Percentiles rank a stretch among this genome's conserved stretches.
Evolutionary conservation across 495 filamentous ascomycete species (phyloP).

Genomic region (Emericellopsis terricola): DNA sequence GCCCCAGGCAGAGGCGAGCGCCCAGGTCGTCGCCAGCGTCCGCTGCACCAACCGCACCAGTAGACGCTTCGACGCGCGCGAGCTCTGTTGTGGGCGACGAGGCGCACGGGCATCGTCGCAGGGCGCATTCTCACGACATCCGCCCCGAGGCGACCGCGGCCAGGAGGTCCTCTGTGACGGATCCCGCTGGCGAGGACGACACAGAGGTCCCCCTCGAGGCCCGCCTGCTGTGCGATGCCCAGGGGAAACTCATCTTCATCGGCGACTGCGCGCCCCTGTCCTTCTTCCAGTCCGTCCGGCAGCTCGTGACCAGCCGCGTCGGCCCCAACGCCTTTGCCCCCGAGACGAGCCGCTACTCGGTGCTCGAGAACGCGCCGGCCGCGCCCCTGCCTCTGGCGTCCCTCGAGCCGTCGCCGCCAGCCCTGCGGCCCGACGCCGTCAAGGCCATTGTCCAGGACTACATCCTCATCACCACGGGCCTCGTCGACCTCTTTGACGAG

Average conservation of each 20-base stretch:
- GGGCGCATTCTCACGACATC: too few species aligned
- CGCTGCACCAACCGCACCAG: background rate
- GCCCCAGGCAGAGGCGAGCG: slow-evolving; percentile 4
- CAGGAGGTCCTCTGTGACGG: background rate
- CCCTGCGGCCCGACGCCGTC: slow-evolving; percentile 5
- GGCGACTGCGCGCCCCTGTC: slow-evolving; percentile 53
- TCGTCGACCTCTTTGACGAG: slow-evolving; percentile 21
- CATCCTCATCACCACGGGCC: slow-evolving; percentile 17
- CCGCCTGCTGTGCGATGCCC: slow-evolving; percentile 35
- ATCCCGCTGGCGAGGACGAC: slow-evolving; percentile 14
- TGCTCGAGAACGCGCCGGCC: slow-evolving; percentile 32
- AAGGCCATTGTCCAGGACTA: slow-evolving; percentile 13
- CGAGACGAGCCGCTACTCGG: slow-evolving; percentile 44
- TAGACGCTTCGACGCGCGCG: background rate
- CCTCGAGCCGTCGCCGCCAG: slow-evolving; percentile 2
- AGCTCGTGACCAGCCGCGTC: slow-evolving; percentile 44
- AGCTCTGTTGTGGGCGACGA: background rate
- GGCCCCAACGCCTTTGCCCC: slow-evolving; percentile 45
- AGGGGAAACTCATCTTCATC: slow-evolving; percentile 44
- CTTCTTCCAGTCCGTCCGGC: slow-evolving; percentile 47
- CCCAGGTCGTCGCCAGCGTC: background rate
- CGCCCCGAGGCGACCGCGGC: background rate
- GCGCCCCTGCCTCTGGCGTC: slow-evolving; percentile 3
- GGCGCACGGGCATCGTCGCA: background rate
- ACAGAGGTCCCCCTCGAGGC: slow-evolving; percentile 28